These are phyloP conservation scores for Ulota crispa DNA, from an alignment of 225 moss, liverwort and hornwort species.

Conservation along the genomic window DNA sequence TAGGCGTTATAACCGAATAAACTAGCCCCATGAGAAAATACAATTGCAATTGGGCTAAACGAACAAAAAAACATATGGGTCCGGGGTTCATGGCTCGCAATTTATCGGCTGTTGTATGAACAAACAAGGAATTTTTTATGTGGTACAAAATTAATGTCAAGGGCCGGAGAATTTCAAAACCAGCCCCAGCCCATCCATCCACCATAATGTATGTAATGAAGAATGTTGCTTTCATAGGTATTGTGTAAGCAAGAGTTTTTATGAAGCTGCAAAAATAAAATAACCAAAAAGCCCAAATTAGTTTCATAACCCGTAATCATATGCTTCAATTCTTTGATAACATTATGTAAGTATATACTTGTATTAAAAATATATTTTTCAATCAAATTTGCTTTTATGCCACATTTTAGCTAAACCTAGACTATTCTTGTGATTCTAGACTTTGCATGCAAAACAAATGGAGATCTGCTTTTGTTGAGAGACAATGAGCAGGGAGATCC, in stretches of 20 bases:
- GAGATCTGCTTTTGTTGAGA: too few species aligned
- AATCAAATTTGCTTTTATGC: background rate
- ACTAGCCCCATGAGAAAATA: slow-evolving; percentile 87
- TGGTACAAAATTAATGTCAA: slow-evolving; percentile 47
- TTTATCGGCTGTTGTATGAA: slow-evolving; percentile 49
- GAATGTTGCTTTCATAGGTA: slow-evolving; percentile 84
- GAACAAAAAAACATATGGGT: slow-evolving; percentile 42
- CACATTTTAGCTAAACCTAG: too few species aligned
- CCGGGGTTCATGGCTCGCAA: slow-evolving; percentile 64
- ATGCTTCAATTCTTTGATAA: too few species aligned
- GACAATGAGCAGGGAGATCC: too few species aligned
- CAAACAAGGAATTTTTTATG: slow-evolving; percentile 54
- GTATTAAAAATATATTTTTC: fast-evolving
- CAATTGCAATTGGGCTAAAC: slow-evolving; percentile 63
- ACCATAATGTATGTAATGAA: slow-evolving; percentile 91
- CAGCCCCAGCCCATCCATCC: slow-evolving; percentile 79
- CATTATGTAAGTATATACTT: too few species aligned
- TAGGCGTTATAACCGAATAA: slow-evolving; percentile 69
- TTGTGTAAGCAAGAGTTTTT: slow-evolving; percentile 57
- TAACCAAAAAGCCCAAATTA: too few species aligned
- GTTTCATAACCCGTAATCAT: too few species aligned
- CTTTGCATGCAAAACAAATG: too few species aligned
- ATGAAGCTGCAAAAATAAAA: slow-evolving; percentile 41
- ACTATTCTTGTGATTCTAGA: too few species aligned
- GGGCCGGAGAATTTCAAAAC: slow-evolving; percentile 50